phyloP scores from a whole-genome alignment of 139 green algal genomes.

The Coelastrella sp. region DNA sequence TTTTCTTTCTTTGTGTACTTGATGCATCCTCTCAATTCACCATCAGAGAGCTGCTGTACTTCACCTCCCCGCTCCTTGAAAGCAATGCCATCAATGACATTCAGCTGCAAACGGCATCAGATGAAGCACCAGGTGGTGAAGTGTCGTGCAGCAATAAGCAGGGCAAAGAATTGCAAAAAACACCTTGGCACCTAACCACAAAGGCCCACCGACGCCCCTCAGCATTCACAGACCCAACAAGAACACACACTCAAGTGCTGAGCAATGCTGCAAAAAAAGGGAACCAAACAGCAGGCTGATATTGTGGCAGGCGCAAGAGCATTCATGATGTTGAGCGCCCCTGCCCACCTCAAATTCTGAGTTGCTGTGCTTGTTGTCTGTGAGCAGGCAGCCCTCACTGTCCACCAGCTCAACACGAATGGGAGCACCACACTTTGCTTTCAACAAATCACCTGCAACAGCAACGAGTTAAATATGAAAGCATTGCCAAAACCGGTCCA shows the following conservation, averaged over 20 bases:
- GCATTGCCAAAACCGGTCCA: background rate
- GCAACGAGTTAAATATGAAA: background rate
- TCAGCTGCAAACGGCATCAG: slow-evolving; percentile 27
- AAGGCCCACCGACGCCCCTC: background rate
- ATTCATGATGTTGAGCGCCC: background rate
- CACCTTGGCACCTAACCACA: background rate
- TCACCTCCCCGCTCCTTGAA: background rate
- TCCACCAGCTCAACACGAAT: slow-evolving; percentile 84
- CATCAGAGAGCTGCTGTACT: background rate
- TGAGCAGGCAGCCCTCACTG: slow-evolving; percentile 61
- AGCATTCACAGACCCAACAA: background rate
- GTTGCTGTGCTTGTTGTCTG: slow-evolving; percentile 26
- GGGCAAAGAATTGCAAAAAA: background rate
- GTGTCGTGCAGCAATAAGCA: background rate
- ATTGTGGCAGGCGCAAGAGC: background rate
- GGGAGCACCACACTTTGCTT: slow-evolving; percentile 78
- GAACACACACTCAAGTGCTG: no score
- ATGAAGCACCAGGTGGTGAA: background rate
- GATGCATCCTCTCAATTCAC: background rate
- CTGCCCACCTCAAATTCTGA: slow-evolving; percentile 42
- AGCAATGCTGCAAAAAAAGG: no score
- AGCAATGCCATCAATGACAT: slow-evolving; percentile 47
- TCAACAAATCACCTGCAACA: slow-evolving; percentile 70
- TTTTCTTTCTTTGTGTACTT: background rate
- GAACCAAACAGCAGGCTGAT: no score